Base-by-base conservation (phyloP, 345 rosid genomes). In the Abelmoschus esculentus region DNA sequence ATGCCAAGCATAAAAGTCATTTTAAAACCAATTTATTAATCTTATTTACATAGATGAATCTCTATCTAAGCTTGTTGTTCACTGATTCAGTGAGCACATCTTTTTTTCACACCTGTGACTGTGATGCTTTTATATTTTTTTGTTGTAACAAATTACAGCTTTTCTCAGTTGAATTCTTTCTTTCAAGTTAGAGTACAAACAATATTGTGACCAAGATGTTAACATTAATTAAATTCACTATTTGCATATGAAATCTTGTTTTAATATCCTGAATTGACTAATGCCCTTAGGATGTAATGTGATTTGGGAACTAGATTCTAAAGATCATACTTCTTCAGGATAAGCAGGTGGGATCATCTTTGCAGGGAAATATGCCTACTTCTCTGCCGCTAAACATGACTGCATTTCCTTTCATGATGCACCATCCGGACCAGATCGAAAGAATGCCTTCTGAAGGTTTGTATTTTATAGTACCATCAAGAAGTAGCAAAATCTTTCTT, bases 241-340 rank as follows among this genome's bases (percentile, higher is more conserved):
- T 40, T 40, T 40, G 44, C 44, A 40, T 7, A 11, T 40, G 44
- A 40, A 36, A 36, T 18, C 50, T 47, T 18, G 47, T 38, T 74
- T 83, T 75, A 66, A 74, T 80, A 74, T 67, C 73, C 80, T 77
- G 56, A 69, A 80, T 73, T 50, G 74, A 74, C 72, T 63, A 77
- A 73, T 77, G 60, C 70, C 80, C 74, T 72, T 80, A 69, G 78
- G 80, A 74, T 80, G 62, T 74, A 58, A 46, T 79, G 75, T 80
- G 86, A 73, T 61, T 70, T 79, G 77, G 76, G 83, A 74, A 75
- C 77, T 76, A 73, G 75, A 69, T 71, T 81, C 82, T 79, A 77
- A 83, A 72, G 76, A 69, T 80, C 76, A 77, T 79, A 44, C 82
- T 76, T 86, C 82, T 86, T 75, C 87, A 84, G 92, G 91, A 84